Evolutionary conservation across 139 green algal genomes (phyloP).

Genomic region (Pseudopediastrum boryanum): DNA sequence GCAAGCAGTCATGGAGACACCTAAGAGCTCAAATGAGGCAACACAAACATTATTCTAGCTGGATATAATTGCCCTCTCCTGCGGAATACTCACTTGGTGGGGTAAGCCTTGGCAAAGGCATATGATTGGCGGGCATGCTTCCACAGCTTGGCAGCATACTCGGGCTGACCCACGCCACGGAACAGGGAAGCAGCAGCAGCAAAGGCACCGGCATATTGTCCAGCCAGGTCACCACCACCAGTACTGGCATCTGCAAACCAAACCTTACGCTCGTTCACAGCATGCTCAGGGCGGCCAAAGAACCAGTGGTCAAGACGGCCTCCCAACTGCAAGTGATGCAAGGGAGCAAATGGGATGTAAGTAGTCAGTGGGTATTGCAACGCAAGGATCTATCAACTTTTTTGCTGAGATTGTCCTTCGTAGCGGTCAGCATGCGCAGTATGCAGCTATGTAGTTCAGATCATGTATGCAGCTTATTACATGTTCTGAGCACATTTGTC

Average conservation of each 20-base stretch:
- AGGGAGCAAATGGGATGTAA: no score
- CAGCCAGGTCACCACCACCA: conserved; percentile 16
- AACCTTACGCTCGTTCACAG: conserved; percentile 33
- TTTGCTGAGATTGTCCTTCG: no score
- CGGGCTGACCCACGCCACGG: conserved; percentile 27
- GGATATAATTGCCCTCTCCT: no score
- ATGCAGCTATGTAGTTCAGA: no score
- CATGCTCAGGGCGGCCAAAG: conserved; percentile 72
- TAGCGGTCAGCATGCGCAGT: no score
- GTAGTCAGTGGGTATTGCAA: no score
- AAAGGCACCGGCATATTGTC: conserved; percentile 50
- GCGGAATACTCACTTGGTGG: conserved; percentile 31
- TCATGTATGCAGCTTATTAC: no score
- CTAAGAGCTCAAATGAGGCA: no score
- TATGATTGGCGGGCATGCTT: conserved; percentile 41
- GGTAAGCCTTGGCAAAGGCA: conserved; percentile 46
- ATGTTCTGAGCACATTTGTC: no score
- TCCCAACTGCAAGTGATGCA: conserved; percentile 25
- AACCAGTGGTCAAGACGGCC: conserved; percentile 56
- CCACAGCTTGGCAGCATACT: conserved; percentile 46
- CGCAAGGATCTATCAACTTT: no score
- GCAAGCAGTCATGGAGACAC: no score
- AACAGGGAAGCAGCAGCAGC: conserved; percentile 34
- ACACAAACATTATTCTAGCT: no score
- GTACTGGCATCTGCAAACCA: conserved; percentile 18